Evolutionary conservation across 768 basidiomycete species (phyloP).

Genomic region (Omphalotus guepiniiformis): DNA sequence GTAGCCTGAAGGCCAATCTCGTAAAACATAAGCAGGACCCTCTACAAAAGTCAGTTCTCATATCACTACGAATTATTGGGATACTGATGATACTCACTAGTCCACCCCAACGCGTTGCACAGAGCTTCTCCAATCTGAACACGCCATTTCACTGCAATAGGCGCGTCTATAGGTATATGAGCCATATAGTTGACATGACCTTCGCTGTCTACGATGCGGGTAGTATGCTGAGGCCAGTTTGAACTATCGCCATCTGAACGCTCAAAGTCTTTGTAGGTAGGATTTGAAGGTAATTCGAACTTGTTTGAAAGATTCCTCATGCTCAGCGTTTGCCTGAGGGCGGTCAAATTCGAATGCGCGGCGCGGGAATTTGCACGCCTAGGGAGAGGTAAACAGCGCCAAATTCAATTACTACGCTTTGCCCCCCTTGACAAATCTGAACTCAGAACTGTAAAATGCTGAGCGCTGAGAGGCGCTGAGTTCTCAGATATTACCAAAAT

Average conservation of each 20-base stretch:
- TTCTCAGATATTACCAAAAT: too few species aligned
- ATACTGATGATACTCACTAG: constrained; percentile 41
- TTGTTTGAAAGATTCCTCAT: constrained; percentile 9
- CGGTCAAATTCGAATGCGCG: too few species aligned
- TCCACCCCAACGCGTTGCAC: constrained; percentile 39
- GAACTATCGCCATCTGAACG: constrained; percentile 53
- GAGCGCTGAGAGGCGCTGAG: too few species aligned
- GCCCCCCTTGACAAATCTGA: too few species aligned
- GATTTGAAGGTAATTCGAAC: constrained; percentile 46
- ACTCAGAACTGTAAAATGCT: too few species aligned
- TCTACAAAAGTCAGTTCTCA: constrained; percentile 25
- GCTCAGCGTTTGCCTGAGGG: too few species aligned
- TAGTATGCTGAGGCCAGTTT: constrained; percentile 57
- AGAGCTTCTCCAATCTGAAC: constrained; percentile 36
- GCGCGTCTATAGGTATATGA: constrained; percentile 45
- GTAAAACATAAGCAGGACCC: constrained; percentile 55
- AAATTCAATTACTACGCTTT: too few species aligned
- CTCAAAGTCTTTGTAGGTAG: constrained; percentile 54
- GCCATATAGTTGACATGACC: constrained; percentile 74
- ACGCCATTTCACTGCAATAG: constrained; percentile 57
- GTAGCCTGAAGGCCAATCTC: constrained; percentile 64
- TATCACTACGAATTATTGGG: background rate
- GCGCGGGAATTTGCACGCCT: too few species aligned
- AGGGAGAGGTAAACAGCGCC: too few species aligned
- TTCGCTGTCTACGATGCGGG: constrained; percentile 46